Conservation (phyloP, 768 basidiomycete species). For the Auricularia cornea region DNA sequence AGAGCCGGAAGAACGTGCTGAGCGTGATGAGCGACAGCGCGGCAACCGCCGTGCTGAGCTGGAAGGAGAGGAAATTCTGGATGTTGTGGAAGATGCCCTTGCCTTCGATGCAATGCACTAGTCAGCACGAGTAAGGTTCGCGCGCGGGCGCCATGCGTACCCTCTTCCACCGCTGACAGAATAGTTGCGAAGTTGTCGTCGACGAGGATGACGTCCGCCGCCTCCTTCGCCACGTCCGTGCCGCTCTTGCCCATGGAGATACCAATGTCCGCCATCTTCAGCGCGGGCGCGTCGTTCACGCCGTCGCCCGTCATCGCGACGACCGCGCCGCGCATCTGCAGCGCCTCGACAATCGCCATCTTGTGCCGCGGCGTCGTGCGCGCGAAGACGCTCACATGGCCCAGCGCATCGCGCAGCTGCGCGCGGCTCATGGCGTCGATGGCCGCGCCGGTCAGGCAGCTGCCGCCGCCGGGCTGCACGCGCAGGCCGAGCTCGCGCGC, state of each 20-base stretch:
- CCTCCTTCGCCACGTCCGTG: constrained; percentile 98
- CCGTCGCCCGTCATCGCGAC: constrained; percentile 71
- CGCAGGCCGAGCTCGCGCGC: constrained; percentile 78
- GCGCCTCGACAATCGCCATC: constrained; percentile 94
- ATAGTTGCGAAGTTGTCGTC: constrained; percentile 97
- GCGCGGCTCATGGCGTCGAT: constrained; percentile 77
- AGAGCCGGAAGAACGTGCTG: constrained; percentile 81
- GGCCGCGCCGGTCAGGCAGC: constrained; percentile 66
- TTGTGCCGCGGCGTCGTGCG: constrained; percentile 95
- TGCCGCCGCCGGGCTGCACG: constrained; percentile 36
- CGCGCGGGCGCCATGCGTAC: too few species aligned
- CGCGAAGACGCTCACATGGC: constrained; percentile 80
- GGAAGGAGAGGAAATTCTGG: constrained; percentile 95
- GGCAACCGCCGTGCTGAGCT: constrained; percentile 94
- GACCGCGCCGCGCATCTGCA: constrained; percentile 79
- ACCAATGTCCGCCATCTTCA: constrained; percentile 97
- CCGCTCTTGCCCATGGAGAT: constrained; percentile 97
- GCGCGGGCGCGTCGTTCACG: constrained; percentile 89
- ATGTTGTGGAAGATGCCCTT: constrained; percentile 99
- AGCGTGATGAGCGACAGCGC: constrained; percentile 92
- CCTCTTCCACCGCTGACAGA: constrained; percentile 89
- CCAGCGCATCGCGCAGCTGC: constrained; percentile 78
- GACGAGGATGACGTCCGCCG: constrained; percentile 92
- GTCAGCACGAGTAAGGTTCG: too few species aligned
- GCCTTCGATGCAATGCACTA: constrained; percentile 33